Conservation (phyloP, 768 basidiomycete genomes). For the Lactarius sanguifluus region DNA sequence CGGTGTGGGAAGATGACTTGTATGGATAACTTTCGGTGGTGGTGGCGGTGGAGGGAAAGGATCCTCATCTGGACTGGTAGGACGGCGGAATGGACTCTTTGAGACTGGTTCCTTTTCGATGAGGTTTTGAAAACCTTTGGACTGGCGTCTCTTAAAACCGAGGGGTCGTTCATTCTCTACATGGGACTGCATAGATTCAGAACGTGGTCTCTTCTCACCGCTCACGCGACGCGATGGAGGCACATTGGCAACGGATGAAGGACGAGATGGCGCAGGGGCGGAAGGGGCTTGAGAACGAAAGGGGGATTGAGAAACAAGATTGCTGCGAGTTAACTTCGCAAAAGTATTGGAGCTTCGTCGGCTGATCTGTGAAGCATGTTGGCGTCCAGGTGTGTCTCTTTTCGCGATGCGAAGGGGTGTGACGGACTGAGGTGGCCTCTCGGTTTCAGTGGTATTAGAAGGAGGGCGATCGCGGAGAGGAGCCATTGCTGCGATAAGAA, state of each 20-base stretch:
- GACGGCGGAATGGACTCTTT: slow-evolving; percentile 73
- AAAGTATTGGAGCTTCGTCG: slow-evolving; percentile 77
- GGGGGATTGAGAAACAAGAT: slow-evolving; percentile 83
- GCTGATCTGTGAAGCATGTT: slow-evolving; percentile 50
- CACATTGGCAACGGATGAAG: slow-evolving; percentile 38
- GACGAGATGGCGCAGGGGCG: slow-evolving; percentile 39
- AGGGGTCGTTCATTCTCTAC: slow-evolving; percentile 73
- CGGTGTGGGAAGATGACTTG: slow-evolving; percentile 30
- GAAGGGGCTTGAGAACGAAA: slow-evolving; percentile 69
- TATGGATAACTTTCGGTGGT: slow-evolving; percentile 17
- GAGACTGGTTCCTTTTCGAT: slow-evolving; percentile 75
- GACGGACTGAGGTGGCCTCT: slow-evolving; percentile 61
- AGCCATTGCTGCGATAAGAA: slow-evolving; percentile 36
- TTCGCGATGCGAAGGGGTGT: slow-evolving; percentile 75
- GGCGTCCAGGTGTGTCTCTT: slow-evolving; percentile 49
- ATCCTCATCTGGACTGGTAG: slow-evolving; percentile 26
- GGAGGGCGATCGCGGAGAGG: slow-evolving; percentile 59
- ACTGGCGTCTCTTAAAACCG: slow-evolving; percentile 70
- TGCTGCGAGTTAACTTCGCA: slow-evolving; percentile 71
- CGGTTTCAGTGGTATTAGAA: slow-evolving; percentile 61
- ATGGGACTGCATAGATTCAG: slow-evolving; percentile 67
- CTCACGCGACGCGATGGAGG: slow-evolving; percentile 54
- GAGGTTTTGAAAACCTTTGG: slow-evolving; percentile 70
- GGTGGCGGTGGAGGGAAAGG: slow-evolving; percentile 35
- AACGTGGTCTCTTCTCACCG: slow-evolving; percentile 76